Base-by-base conservation (phyloP, 2,329 filamentous ascomycete species). In the Pseudopyricularia cyperi region DNA sequence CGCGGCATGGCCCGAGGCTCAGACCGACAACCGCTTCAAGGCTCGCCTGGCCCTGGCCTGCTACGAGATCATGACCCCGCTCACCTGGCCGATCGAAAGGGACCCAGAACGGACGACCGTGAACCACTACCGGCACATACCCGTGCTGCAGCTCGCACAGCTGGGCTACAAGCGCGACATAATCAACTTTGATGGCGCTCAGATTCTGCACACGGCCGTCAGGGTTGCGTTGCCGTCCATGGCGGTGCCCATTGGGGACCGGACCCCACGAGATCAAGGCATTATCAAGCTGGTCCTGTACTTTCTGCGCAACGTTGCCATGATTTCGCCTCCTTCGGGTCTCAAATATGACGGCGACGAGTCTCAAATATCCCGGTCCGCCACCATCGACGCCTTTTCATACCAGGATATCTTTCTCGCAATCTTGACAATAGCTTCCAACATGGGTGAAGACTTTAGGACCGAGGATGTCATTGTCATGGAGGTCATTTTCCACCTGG, bases 51-150 rank as follows among this genome's bases (percentile, higher is more conserved):
- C 89, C 3, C 72, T 97, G 58, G 85, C 89, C 52, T 94, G 89
- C 67, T 75, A 95, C 67, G 91, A 98, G 68, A 72, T 98, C 48
- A 77, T 98, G 62, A 88, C 95, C 1, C 89, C 90, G 4, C 70
- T 98, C 61, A 98, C 93, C 17, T 97, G 91, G 91, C 91, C 93
- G 0, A 76, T 95, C 61, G 88, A 95, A 55, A 79, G 82, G 58
- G 82, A 90, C 54, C 75, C 80, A 56, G 82, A 85, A 54, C 79
- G 85, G 61, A 91, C 93, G 79, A 97, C 89, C 4, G 73, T 89
- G 60, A 97, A 98, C 64, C 89, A 97, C 65, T 86, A 95, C 64
- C 81, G 89, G 53, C 93, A 98, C 68, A 79, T 90, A 39, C 89
- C 93, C 1, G 93, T 93, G 52, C 76, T 98, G 19, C 85, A 93